phyloP scores from a whole-genome alignment of 2,329 filamentous ascomycete genomes.

The Fusarium lateritium region DNA sequence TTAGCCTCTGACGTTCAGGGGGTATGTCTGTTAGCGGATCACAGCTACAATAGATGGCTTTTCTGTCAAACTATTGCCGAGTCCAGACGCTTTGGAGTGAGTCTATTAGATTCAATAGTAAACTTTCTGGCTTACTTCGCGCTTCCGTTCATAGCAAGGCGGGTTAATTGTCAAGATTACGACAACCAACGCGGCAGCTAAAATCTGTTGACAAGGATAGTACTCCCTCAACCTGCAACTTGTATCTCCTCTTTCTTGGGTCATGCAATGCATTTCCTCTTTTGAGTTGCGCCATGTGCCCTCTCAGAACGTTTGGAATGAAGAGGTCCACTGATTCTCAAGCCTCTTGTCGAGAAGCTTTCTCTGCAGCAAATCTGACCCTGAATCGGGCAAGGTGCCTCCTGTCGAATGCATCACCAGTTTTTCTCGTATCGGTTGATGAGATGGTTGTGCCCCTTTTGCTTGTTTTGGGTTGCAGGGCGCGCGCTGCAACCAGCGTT shows the following conservation, averaged over 20 bases:
- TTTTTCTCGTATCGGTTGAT: slow-evolving; percentile 38
- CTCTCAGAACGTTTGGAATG: slow-evolving; percentile 40
- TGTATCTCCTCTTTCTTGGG: slow-evolving; percentile 19
- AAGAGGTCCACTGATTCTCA: slow-evolving; percentile 28
- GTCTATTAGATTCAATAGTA: slow-evolving; percentile 12
- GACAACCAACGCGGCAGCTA: slow-evolving; percentile 8
- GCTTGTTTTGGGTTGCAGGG: slow-evolving; percentile 33
- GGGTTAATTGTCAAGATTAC: slow-evolving; percentile 20
- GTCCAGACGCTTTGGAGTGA: slow-evolving; percentile 25
- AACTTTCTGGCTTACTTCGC: slow-evolving; percentile 8
- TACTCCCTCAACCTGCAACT: slow-evolving; percentile 12
- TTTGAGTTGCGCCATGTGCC: slow-evolving; percentile 20
- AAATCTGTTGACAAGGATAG: slow-evolving; percentile 15
- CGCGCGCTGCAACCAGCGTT: slow-evolving; percentile 29
- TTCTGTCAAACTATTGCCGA: slow-evolving; percentile 29
- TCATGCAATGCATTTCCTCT: slow-evolving; percentile 15
- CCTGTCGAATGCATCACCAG: slow-evolving; percentile 36
- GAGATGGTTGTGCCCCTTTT: slow-evolving; percentile 34
- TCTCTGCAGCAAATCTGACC: slow-evolving; percentile 16
- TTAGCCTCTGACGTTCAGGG: slow-evolving; percentile 23
- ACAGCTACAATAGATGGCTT: slow-evolving; percentile 25
- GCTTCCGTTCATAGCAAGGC: slow-evolving; percentile 4
- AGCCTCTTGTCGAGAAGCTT: slow-evolving; percentile 25
- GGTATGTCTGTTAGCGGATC: slow-evolving; percentile 21
- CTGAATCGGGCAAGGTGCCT: slow-evolving; percentile 34